Evolutionary conservation across 2,329 filamentous ascomycete genomes (phyloP).

Genomic region (Colletotrichum sp.): DNA sequence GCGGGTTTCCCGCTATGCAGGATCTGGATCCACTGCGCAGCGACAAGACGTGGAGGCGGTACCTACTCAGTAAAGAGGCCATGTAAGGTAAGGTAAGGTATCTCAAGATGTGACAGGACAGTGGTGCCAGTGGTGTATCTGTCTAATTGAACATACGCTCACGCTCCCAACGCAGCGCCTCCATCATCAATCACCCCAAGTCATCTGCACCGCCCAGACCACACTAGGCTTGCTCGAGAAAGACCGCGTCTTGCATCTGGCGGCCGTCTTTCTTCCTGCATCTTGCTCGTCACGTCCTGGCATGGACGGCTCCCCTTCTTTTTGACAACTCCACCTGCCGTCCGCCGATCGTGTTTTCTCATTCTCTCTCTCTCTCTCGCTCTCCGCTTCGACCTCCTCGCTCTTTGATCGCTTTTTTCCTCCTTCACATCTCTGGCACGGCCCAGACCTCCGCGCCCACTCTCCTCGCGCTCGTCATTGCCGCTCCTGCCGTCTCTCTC

Average conservation of each 20-base stretch:
- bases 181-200: neutral
- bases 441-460: neutral
- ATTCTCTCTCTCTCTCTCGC: neutral
- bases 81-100: neutral
- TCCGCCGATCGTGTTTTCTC: neutral
- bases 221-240: neutral
- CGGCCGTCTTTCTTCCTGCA: neutral
- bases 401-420: neutral
- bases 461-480: neutral
- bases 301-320: neutral
- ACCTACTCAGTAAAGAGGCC: neutral
- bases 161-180: neutral
- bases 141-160: neutral
- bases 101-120: neutral
- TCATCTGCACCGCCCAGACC: neutral
- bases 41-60: neutral
- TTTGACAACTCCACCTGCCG: neutral
- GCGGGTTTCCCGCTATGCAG: neutral
- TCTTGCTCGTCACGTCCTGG: neutral
- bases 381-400: neutral
- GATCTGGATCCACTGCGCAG: neutral
- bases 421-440: neutral
- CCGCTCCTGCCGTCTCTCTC: neutral
- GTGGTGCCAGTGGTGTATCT: neutral
- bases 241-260: neutral